Evolutionary conservation across 2,329 filamentous ascomycete species (phyloP).

Genomic region (Bretziella fagacearum): DNA sequence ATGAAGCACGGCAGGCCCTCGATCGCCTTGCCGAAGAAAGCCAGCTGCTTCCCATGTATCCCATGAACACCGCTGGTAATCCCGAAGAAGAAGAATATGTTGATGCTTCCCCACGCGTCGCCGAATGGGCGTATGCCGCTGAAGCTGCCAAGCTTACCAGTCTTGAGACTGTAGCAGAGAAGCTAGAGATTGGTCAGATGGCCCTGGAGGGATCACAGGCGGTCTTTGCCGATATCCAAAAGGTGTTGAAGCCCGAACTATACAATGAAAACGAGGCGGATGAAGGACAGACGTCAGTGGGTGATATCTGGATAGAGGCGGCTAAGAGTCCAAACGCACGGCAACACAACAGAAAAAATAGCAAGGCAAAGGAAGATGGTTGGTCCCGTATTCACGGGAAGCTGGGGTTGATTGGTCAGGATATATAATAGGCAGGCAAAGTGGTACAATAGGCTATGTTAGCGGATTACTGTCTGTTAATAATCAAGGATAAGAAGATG

Average conservation of each 20-base stretch:
- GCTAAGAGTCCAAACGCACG: conserved; percentile 16
- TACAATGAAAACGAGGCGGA: neutral
- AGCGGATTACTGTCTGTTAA: neutral
- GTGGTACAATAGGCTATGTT: no score
- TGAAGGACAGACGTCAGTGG: conserved; percentile 5
- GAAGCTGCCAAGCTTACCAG: conserved; percentile 43
- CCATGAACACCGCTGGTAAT: conserved; percentile 30
- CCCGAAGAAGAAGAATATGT: conserved; percentile 22
- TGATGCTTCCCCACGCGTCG: conserved; percentile 25
- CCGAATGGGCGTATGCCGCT: conserved; percentile 43
- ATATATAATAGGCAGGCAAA: no score
- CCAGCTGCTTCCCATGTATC: conserved; percentile 38
- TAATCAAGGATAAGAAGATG: neutral
- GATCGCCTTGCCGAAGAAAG: conserved; percentile 44
- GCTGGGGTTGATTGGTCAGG: conserved; percentile 32
- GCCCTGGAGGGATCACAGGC: conserved; percentile 37
- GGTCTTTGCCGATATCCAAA: conserved; percentile 31
- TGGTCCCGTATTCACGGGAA: conserved; percentile 38
- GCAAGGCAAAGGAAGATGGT: conserved; percentile 23
- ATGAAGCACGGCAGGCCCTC: conserved; percentile 33
- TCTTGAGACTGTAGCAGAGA: conserved; percentile 40
- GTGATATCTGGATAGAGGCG: conserved; percentile 15
- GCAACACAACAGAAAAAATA: conserved; percentile 15
- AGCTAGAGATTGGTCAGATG: conserved; percentile 39
- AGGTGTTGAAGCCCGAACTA: conserved; percentile 27